These are phyloP conservation scores for Theileria equi DNA, from an alignment of 169 alveolate genomes.

Conservation along the genomic window DNA sequence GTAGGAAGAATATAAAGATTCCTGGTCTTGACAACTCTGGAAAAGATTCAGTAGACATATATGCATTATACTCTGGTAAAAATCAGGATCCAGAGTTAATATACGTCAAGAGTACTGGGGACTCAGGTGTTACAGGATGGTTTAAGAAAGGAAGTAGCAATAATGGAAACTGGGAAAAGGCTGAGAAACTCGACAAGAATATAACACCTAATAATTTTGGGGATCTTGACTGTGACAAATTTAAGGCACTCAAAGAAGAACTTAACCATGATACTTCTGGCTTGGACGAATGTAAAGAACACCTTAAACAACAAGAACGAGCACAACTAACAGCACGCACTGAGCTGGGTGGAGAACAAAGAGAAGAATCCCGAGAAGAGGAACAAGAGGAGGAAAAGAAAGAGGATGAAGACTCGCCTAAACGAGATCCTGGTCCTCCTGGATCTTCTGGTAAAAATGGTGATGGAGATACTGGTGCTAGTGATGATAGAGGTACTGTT, in stretches of 20 bases:
- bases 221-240: neutral
- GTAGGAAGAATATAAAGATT: too few relatives aligned
- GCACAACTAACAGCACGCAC: neutral
- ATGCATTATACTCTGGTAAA: too few relatives aligned
- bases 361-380: neutral
- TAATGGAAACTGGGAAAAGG: too few relatives aligned
- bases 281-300: neutral
- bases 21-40: too few relatives aligned
- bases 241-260: neutral
- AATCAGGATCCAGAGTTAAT: too few relatives aligned
- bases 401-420: neutral
- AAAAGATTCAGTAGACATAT: too few relatives aligned
- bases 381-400: neutral
- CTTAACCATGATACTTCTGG: neutral
- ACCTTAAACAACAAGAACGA: neutral
- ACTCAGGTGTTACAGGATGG: too few relatives aligned
- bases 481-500: slow-evolving; percentile 16
- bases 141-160: too few relatives aligned
- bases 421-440: neutral
- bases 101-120: too few relatives aligned
- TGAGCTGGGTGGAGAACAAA: neutral
- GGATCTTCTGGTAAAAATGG: neutral
- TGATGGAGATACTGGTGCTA: neutral
- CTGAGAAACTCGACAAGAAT: too few relatives aligned
- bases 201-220: too few relatives aligned